Percentiles rank a stretch among this genome's conserved stretches.
phyloP scores from a whole-genome alignment of 495 filamentous ascomycete species.

The Penicillium egyptiacum region DNA sequence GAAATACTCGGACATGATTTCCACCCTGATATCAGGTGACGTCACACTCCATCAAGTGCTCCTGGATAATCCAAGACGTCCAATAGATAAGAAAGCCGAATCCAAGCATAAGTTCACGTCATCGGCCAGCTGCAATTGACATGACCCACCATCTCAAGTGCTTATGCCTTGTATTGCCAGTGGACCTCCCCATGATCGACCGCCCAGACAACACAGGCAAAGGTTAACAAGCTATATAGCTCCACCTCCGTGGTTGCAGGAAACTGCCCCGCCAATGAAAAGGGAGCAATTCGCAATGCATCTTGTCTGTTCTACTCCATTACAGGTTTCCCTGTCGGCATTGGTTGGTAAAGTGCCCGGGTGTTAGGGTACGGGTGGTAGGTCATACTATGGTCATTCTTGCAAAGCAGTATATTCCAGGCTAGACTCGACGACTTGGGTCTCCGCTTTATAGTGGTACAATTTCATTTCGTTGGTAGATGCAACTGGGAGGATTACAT shows the following conservation, averaged over 20 bases:
- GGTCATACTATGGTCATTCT: conserved; percentile 6
- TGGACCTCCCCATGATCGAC: conserved; percentile 7
- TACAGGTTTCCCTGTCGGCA: conserved; percentile 10
- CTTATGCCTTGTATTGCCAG: not conserved
- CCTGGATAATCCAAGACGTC: not conserved
- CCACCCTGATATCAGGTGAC: conserved; percentile 14
- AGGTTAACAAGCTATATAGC: not conserved
- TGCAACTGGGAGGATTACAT: conserved; percentile 16
- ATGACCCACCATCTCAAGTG: not conserved
- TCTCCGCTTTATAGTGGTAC: not conserved
- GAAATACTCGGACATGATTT: not conserved
- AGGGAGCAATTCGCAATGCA: conserved; percentile 10
- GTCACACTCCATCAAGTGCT: conserved; percentile 12
- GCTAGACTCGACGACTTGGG: not conserved
- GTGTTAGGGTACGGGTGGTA: not conserved
- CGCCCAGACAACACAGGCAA: conserved; percentile 2
- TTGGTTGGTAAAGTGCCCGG: conserved; percentile 4
- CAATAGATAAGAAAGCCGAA: conserved; percentile 2
- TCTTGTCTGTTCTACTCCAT: not conserved
- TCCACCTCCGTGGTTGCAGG: not conserved
- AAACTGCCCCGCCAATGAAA: conserved; percentile 9
- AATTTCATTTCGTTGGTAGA: conserved; percentile 3
- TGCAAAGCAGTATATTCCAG: not conserved
- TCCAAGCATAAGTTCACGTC: conserved; percentile 6
- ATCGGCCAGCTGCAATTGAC: not conserved